Percentiles rank a stretch among this genome's conserved stretches.
Evolutionary conservation across 257 asterid species (phyloP).

Genomic region (Eucommia ulmoides): DNA sequence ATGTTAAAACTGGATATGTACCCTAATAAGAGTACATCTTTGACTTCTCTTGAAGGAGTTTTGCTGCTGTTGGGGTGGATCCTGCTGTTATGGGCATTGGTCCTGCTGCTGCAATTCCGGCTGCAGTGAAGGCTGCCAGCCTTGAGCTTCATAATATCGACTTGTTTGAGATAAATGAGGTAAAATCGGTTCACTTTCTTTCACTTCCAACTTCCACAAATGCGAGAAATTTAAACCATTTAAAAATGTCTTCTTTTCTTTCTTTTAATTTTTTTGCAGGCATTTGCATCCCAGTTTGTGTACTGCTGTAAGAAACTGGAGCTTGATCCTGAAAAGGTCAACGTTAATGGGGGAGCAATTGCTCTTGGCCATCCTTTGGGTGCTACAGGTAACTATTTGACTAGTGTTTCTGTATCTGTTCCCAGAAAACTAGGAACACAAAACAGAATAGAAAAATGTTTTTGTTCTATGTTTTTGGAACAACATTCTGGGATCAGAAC

Average conservation of each 20-base stretch:
- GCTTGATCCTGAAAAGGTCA: slow-evolving; percentile 69
- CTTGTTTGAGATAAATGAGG: slow-evolving; percentile 91
- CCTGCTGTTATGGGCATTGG: slow-evolving; percentile 97
- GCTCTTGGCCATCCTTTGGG: slow-evolving; percentile 97
- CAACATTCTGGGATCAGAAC: no score
- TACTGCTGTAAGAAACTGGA: slow-evolving; percentile 67
- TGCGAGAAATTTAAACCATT: no score
- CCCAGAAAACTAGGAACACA: no score
- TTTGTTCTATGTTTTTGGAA: no score
- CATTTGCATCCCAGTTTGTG: slow-evolving; percentile 88
- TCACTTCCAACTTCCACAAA: background rate
- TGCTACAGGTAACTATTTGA: slow-evolving; percentile 62
- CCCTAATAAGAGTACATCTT: no score
- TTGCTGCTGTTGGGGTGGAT: slow-evolving; percentile 87
- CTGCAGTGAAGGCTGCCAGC: slow-evolving; percentile 85
- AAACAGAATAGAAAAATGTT: no score
- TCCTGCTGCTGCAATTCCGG: slow-evolving; percentile 91
- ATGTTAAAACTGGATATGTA: no score
- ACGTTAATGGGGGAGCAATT: slow-evolving; percentile 93
- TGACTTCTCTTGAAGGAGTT: slow-evolving; percentile 84
- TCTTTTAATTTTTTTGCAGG: slow-evolving; percentile 30
- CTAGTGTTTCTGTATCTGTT: no score
- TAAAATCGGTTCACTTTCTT: no score
- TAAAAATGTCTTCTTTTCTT: background rate
- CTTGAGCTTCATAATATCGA: slow-evolving; percentile 50